Base-by-base conservation (phyloP, 306 rosid species). In the Lathyrus sativus region DNA sequence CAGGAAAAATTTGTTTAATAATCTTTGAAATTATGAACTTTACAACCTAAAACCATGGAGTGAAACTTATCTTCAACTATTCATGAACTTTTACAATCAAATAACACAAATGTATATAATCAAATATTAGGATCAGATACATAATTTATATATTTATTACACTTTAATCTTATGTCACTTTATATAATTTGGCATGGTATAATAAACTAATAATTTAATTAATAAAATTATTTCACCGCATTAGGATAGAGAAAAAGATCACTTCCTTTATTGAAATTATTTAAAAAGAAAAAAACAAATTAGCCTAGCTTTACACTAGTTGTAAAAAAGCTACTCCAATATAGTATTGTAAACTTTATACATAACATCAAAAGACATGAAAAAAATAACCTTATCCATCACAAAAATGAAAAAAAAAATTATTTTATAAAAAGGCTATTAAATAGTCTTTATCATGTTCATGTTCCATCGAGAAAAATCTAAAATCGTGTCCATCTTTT, bases 281-380 rank as follows among this genome's bases (percentile, higher is more conserved):
- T 50, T 19, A 24, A 54, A 54, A 24, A 54, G 35, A 54, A 53
- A 24, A 3, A 54, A 54, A 54, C 60, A 54, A 24, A 22, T 17
- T 65, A 17, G 33, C 64, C 35, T 65, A 26, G 31, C 70, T 3
- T 71, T 71, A 70, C 26, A 70, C 26, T 13, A 62, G n/a, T 33
- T 37, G 19, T 65, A 58, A 11, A 22, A 57, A 48, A 49, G 61
- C 39, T 35, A 35, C 39, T 35, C 39, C 39, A 35, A 35, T 35
- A 35, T 35, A 35, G 38, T 33, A 33, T 33, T 1, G 6, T 33
- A 33, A 33, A 33, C 38, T 57, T 57, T 66, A 55, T n/a, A n/a
- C 59, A 54, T 11, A 15, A 14, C 42, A 6, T 11, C 17, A 6
- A 63, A 63, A 63, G 54, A 56, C 73, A 71, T 63, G 41, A 29